A percentile compares a stretch with the other conserved stretches of the same genome.
These are phyloP conservation scores for Pseudogymnoascus sp. DNA, from an alignment of 2,329 filamentous ascomycete species.

Conservation along the genomic window DNA sequence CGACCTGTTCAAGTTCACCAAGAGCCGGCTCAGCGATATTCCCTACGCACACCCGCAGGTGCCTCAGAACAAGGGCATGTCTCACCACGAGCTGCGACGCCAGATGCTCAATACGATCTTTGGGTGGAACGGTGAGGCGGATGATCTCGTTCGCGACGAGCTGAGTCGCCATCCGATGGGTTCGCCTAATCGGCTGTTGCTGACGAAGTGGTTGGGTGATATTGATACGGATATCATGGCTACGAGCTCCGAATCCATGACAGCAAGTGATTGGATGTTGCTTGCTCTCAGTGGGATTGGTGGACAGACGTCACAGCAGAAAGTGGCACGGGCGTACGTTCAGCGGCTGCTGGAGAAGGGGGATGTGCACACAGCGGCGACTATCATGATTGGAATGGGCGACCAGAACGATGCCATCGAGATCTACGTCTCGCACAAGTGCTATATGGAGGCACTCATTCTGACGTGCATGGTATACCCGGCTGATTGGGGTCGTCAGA, in stretches of 20 bases:
- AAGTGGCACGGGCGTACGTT: conserved; percentile 82
- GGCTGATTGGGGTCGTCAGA: conserved; percentile 82
- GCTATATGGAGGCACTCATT: conserved; percentile 87
- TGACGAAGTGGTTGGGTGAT: conserved; percentile 89
- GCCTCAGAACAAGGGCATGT: conserved; percentile 50
- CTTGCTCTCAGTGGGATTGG: conserved; percentile 85
- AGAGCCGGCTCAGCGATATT: conserved; percentile 71
- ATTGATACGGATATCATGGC: conserved; percentile 73
- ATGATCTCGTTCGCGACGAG: conserved; percentile 77
- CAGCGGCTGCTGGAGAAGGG: conserved; percentile 82
- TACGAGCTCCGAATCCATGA: conserved; percentile 76
- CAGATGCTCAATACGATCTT: conserved; percentile 95
- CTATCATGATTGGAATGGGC: conserved; percentile 85
- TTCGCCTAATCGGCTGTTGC: conserved; percentile 69
- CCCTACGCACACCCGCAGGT: conserved; percentile 64
- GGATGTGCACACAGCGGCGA: conserved; percentile 84
- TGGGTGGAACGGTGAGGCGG: conserved; percentile 82
- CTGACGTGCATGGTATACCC: conserved; percentile 78
- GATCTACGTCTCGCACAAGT: conserved; percentile 84
- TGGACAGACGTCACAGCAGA: conserved; percentile 69
- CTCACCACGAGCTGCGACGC: conserved; percentile 69
- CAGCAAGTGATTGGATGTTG: conserved; percentile 94
- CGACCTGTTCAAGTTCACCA: conserved; percentile 81
- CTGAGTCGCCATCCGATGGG: conserved; percentile 63
- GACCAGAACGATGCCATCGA: conserved; percentile 93